A percentile compares a stretch with the other conserved stretches of the same genome.
phyloP scores from a whole-genome alignment of 768 basidiomycete genomes.

The Psilocybe cubensis region DNA sequence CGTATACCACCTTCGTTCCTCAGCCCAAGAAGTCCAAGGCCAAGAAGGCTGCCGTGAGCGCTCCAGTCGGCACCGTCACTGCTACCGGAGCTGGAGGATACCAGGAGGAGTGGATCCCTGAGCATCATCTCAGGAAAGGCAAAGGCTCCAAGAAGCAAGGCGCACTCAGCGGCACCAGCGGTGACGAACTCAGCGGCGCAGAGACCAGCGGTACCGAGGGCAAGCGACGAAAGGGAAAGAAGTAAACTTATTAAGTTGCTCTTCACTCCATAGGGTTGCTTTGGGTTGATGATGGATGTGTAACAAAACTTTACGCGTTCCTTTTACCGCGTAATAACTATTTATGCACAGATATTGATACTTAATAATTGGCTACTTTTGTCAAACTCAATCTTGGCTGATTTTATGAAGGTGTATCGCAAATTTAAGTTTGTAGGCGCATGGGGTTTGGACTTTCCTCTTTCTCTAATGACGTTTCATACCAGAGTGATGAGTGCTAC shows the following conservation, averaged over 20 bases:
- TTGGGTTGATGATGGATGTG: conserved; percentile 6
- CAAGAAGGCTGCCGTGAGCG: conserved; percentile 51
- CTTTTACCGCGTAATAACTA: conserved; percentile 2
- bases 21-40: conserved; percentile 59
- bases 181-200: conserved; percentile 67
- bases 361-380: neutral
- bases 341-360: conserved; percentile 4
- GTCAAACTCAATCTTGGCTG: neutral
- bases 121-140: conserved; percentile 77
- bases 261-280: neutral
- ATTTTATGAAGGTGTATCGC: too few species aligned
- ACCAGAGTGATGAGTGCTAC: too few species aligned
- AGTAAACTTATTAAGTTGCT: conserved; percentile 37
- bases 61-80: conserved; percentile 60
- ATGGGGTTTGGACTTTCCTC: too few species aligned
- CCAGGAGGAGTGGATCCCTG: conserved; percentile 93
- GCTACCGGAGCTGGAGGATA: conserved; percentile 73
- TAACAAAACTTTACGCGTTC: conserved; percentile 21
- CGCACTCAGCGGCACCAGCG: conserved; percentile 51
- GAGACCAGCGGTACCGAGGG: conserved; percentile 69
- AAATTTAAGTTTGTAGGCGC: too few species aligned
- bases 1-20: conserved; percentile 69
- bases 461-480: too few species aligned
- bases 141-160: conserved; percentile 55
- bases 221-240: conserved; percentile 57